Evolutionary conservation across 208 protist genomes (phyloP).

Genomic region (Crithidia brevicula): DNA sequence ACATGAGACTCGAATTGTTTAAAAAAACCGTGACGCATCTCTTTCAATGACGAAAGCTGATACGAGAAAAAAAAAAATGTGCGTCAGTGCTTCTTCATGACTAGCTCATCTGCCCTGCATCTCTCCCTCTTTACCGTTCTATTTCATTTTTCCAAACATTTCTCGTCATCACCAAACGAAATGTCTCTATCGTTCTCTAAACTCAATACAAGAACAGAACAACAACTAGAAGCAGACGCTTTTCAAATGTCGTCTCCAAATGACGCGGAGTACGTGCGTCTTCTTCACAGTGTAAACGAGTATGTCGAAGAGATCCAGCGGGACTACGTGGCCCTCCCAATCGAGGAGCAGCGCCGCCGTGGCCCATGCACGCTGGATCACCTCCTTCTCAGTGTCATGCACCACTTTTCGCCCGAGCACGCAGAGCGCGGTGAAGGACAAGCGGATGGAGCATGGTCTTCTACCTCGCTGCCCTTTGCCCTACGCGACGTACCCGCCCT

Average conservation of each 20-base stretch:
- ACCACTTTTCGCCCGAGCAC: not conserved
- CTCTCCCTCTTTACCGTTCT: too few species aligned
- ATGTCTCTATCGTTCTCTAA: too few species aligned
- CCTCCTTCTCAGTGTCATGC: slow-evolving; percentile 12
- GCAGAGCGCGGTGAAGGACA: not conserved
- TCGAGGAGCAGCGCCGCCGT: slow-evolving; percentile 23
- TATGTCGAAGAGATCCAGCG: slow-evolving; percentile 16
- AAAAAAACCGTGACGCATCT: too few species aligned
- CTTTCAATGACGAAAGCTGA: too few species aligned
- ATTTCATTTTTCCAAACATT: too few species aligned
- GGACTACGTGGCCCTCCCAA: slow-evolving; percentile 1
- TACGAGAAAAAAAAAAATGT: too few species aligned
- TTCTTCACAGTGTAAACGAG: slow-evolving; percentile 13
- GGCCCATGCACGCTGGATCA: slow-evolving; percentile 25
- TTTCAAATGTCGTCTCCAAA: not conserved
- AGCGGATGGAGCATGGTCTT: not conserved
- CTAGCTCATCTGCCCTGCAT: too few species aligned
- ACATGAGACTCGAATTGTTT: too few species aligned
- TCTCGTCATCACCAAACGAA: too few species aligned
- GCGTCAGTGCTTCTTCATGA: too few species aligned
- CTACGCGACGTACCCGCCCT: slow-evolving; percentile 61
- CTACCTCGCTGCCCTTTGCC: slow-evolving; percentile 51
- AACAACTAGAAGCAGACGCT: not conserved
- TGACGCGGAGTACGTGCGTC: not conserved
- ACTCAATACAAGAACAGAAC: too few species aligned